Base-by-base conservation (phyloP, 257 asterid species). In the Lithospermum erythrorhizon region DNA sequence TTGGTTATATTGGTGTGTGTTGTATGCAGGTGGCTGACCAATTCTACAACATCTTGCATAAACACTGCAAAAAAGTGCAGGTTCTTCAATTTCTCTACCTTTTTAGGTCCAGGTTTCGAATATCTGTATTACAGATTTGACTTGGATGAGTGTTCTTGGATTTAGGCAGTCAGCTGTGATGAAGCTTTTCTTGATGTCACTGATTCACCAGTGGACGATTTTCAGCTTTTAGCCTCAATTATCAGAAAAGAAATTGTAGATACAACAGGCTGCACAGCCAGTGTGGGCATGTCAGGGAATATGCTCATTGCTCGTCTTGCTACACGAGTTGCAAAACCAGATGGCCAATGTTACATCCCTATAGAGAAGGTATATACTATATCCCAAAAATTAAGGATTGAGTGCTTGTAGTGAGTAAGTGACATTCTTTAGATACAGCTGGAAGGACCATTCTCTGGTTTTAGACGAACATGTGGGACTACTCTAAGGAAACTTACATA, bases 221-320 rank as follows among this genome's bases (percentile, higher is more conserved):
- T 85, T 72, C 81, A 76, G 73, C 72, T 72, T 70, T 73, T 88
- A 68, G 95, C 95, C 70, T 77, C 87, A 59, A 55, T 71, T 54
- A 83, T 93, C 68, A 84, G 97, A 75, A 80, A 75, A 65, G 95
- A 93, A 70, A 81, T 93, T 67, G 65, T 72, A 45, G 81, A 77
- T 55, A 61, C 72, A 24, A 93, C 97, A 61, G 89, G 95, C 71
- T 93, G 98, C 78, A 81, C 85, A 61, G 98, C 95, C 30, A 88
- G 98, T 81, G 97, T 88, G 52, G 98, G 98, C 64, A 86, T 93
- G 67, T 87, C 95, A 35, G 86, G 83, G 64, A 93, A 86, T 81
- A 93, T 88, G 95, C 97, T 93, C 58, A 75, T 93, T 86, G 94
- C 97, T 14, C 95, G 95, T 59, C 95, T 93, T 73, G 98, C 97